Evolutionary conservation across 2,329 filamentous ascomycete genomes (phyloP).

Genomic region (Calonectria henricotiae): DNA sequence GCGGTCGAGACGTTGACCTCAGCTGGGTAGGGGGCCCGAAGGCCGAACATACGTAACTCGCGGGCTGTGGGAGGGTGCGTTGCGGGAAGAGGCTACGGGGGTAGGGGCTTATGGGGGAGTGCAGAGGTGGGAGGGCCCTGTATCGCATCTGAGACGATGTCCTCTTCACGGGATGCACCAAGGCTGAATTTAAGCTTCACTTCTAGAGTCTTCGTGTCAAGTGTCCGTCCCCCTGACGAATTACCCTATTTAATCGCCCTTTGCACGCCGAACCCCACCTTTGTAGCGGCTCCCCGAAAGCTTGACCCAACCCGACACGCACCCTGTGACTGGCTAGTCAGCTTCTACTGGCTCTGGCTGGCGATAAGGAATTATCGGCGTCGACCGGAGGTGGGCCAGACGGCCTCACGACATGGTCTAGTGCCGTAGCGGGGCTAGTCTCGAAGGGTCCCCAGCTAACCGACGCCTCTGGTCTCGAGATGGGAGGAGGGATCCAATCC

Average conservation of each 20-base stretch:
- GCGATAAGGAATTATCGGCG: slow-evolving; percentile 32
- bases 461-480: slow-evolving; percentile 2
- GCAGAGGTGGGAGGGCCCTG: neutral
- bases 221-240: neutral
- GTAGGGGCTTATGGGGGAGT: neutral
- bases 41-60: neutral
- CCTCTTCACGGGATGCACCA: neutral
- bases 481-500: slow-evolving; percentile 19
- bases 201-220: slow-evolving; percentile 1
- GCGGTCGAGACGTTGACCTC: slow-evolving; percentile 21
- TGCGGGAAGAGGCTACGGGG: neutral
- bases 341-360: slow-evolving; percentile 24
- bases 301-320: slow-evolving; percentile 23
- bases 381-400: slow-evolving; percentile 14
- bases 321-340: slow-evolving; percentile 26
- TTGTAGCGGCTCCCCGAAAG: slow-evolving; percentile 23
- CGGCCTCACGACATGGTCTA: slow-evolving; percentile 41
- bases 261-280: slow-evolving; percentile 9
- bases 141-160: neutral
- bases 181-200: slow-evolving; percentile 12
- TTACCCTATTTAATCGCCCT: neutral
- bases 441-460: neutral
- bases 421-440: slow-evolving; percentile 47
- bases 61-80: neutral
- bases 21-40: slow-evolving; percentile 28